Evolutionary conservation across 305 asterid species (phyloP), one percentile per base, ranked within the genome.

Genomic region (Fraxinus paxiana): DNA sequence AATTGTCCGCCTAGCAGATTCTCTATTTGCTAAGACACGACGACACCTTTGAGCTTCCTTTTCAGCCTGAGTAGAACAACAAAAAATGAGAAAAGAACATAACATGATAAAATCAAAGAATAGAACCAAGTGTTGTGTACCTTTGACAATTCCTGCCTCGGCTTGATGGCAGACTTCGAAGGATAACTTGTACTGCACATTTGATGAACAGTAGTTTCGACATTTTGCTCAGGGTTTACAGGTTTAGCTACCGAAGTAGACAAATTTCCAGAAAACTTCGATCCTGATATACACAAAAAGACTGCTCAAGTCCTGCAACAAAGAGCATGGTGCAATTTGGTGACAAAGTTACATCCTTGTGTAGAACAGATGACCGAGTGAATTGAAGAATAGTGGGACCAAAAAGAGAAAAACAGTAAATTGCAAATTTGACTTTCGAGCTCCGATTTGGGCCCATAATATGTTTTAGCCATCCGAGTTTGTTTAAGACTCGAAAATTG

Each of bases 1-100:
- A 81, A 93, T 93, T 24, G 98, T 94, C 87, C 88, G 89, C 86
- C 98, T 87, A 12, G 97, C 98, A 9, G 98, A 91, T 80, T 94
- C 97, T 86, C 98, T 91, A 70, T 93, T 94, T 41, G 98, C 97
- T 82, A 93, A 71, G 31, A 92, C 82, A 5, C 97, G 96, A 3
- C 90, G 88, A 46, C 87, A 22, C 88, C 90, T 83, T 59, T 87
- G 84, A 22, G 85, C 92, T 86, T 92, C 92, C 83, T 80, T 92
- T 79, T 92, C 96, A 34, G 80, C 92, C 98, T 91, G 84, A 38
- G 77, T 48, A 15, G 63, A 63, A n/a, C 13, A 48, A 6, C 46
- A 43, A 22, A 20, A 46, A 24, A 54, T 13, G 54, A 34, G 73
- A 79, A 73, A 48, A 18, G 24, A 0, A 26, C 15, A 76, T 13